These are phyloP conservation scores for Dactylonectria estremocensis DNA, from an alignment of 2,329 filamentous ascomycete genomes.

Conservation along the genomic window DNA sequence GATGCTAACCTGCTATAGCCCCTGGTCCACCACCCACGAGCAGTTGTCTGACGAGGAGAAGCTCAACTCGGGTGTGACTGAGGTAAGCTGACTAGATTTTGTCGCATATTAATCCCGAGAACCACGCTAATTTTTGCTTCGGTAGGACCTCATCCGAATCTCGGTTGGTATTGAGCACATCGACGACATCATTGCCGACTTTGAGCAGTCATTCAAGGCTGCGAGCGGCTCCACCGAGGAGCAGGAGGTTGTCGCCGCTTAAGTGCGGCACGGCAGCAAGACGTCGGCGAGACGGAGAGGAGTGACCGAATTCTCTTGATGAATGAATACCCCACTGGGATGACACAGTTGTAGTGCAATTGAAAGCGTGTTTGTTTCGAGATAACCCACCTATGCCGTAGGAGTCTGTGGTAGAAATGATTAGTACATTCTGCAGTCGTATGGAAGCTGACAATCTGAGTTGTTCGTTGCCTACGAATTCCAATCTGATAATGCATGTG, in stretches of 20 bases:
- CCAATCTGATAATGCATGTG: background rate
- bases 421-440: background rate
- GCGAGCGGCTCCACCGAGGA: constrained; percentile 61
- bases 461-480: background rate
- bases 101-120: background rate
- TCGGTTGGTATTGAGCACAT: constrained; percentile 97
- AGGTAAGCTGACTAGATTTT: constrained; percentile 61
- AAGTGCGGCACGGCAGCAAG: background rate
- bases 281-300: background rate
- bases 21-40: constrained; percentile 95
- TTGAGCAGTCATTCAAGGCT: constrained; percentile 88
- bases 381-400: too few species aligned
- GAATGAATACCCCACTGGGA: constrained; percentile 27
- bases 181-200: constrained; percentile 96
- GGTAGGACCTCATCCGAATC: constrained; percentile 89
- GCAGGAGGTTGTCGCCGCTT: constrained; percentile 40
- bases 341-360: constrained; percentile 16
- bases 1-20: constrained; percentile 56
- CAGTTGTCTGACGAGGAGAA: constrained; percentile 90
- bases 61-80: constrained; percentile 84
- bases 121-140: constrained; percentile 6
- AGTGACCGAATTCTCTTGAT: constrained; percentile 12
- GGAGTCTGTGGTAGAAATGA: background rate
- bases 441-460: background rate
- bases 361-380: constrained; percentile 22